Evolutionary conservation across 1,284 basidiomycete genomes (phyloP).

Genomic region (Naganishia albida): DNA sequence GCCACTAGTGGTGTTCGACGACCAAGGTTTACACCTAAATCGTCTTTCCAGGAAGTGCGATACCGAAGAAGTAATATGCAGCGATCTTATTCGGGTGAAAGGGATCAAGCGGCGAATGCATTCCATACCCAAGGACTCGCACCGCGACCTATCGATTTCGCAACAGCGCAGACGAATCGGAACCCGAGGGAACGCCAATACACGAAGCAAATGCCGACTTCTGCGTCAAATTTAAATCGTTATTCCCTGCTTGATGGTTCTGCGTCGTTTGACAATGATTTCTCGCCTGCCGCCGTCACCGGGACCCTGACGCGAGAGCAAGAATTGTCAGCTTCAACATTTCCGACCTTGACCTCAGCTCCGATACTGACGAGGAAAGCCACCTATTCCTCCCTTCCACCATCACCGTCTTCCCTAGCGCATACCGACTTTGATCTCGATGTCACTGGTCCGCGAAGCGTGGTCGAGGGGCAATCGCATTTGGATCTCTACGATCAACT

Average conservation of each 20-base stretch:
- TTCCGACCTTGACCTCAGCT: background rate
- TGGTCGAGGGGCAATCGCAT: constrained; percentile 5
- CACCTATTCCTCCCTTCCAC: constrained; percentile 29
- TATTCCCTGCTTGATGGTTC: constrained; percentile 10
- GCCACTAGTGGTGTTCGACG: background rate
- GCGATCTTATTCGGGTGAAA: background rate
- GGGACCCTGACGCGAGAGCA: too few species aligned
- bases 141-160: constrained; percentile 18
- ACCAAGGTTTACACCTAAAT: background rate
- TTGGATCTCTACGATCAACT: constrained; percentile 26
- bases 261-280: background rate
- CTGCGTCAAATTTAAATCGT: constrained; percentile 9
- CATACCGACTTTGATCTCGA: constrained; percentile 12
- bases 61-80: constrained; percentile 1
- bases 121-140: constrained; percentile 18
- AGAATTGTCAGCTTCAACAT: background rate
- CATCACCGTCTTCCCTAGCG: constrained; percentile 24
- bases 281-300: background rate
- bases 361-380: constrained; percentile 22
- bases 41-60: constrained; percentile 20
- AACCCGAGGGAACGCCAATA: background rate
- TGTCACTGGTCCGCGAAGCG: background rate
- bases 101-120: background rate
- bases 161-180: background rate
- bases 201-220: background rate